Evolutionary conservation across 768 basidiomycete genomes (phyloP).

Genomic region (Russula dissimulans): DNA sequence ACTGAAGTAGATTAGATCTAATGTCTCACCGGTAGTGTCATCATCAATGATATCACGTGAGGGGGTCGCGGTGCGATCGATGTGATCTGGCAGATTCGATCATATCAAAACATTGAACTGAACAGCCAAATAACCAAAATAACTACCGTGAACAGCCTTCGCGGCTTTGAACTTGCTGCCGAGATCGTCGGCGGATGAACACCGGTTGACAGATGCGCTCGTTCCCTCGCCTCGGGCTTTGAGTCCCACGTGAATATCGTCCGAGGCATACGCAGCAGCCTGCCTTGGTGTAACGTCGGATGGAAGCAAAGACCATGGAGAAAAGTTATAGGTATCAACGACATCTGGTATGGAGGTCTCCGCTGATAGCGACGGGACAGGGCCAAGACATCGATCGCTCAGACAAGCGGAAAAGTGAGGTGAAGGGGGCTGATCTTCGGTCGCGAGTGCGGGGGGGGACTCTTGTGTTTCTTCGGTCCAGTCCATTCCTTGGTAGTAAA

Average conservation of each 20-base stretch:
- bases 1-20: too few relatives aligned
- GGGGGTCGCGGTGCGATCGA: not conserved
- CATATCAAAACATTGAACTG: too few relatives aligned
- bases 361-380: not conserved
- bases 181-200: not conserved
- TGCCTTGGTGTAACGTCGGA: not conserved
- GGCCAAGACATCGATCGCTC: not conserved
- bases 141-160: not conserved
- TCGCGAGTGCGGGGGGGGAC: not conserved
- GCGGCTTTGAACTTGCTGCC: not conserved
- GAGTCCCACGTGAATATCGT: conserved; percentile 5
- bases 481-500: conserved; percentile 8
- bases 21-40: not conserved
- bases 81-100: not conserved
- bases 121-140: not conserved
- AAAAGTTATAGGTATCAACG: not conserved
- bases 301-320: not conserved
- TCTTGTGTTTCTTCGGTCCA: not conserved
- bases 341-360: not conserved
- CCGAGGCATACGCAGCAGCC: not conserved
- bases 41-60: not conserved
- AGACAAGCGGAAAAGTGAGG: not conserved
- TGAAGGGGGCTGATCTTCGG: not conserved
- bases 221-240: not conserved
- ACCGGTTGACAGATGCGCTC: not conserved